Conservation (phyloP, 805 yeast genomes). For the Yarrowia alimentaria region DNA sequence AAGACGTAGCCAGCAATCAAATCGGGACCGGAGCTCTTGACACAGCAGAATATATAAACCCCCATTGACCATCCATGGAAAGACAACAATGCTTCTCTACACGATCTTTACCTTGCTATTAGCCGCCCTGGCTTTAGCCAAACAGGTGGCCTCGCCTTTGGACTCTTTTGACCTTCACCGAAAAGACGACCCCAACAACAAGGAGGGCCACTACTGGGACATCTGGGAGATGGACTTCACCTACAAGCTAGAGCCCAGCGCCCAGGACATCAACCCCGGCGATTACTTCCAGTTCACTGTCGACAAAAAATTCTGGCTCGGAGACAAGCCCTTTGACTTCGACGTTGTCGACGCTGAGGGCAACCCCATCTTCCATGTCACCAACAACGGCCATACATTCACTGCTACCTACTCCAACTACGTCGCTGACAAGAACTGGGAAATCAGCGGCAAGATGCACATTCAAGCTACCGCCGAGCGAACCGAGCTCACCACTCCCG, state of each 20-base stretch:
- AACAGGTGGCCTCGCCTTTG: slow-evolving; percentile 20
- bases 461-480: slow-evolving; percentile 12
- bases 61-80: too few species aligned
- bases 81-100: neutral
- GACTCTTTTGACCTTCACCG: slow-evolving; percentile 5
- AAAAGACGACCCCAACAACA: neutral
- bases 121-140: slow-evolving; percentile 17
- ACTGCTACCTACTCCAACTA: slow-evolving; percentile 3
- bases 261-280: slow-evolving; percentile 8
- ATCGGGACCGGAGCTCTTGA: too few species aligned
- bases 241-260: neutral
- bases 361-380: slow-evolving; percentile 3
- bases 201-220: slow-evolving; percentile 11
- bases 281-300: slow-evolving; percentile 22
- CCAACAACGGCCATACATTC: slow-evolving; percentile 1
- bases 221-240: slow-evolving; percentile 10
- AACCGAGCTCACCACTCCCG: neutral
- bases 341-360: slow-evolving; percentile 13
- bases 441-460: slow-evolving; percentile 7
- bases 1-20: too few species aligned
- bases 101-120: slow-evolving; percentile 3
- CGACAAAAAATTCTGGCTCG: slow-evolving; percentile 5
- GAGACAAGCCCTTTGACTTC: slow-evolving; percentile 16
- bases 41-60: too few species aligned
- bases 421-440: slow-evolving; percentile 11